Percentiles rank a stretch among this genome's conserved stretches.
Evolutionary conservation across 2,329 filamentous ascomycete species (phyloP).

Genomic region (Trichoderma pleuroti): DNA sequence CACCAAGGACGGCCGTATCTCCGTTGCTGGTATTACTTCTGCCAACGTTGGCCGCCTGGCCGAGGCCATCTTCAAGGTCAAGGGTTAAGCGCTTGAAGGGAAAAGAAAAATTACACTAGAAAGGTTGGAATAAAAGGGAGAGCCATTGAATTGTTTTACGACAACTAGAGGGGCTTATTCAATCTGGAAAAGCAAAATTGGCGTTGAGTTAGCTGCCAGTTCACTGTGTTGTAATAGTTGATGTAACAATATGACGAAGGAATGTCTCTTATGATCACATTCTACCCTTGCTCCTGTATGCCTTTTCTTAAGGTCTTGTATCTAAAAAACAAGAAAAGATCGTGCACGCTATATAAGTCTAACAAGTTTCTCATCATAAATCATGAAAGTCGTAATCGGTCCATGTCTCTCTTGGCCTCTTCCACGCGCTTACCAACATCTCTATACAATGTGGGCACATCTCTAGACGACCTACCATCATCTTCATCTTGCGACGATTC

Average conservation of each 20-base stretch:
- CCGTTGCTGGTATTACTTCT: conserved; percentile 77
- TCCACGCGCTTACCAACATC: conserved; percentile 49
- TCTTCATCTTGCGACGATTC: conserved; percentile 32
- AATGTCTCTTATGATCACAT: conserved; percentile 3
- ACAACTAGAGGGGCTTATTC: neutral
- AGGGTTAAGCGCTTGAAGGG: conserved; percentile 47
- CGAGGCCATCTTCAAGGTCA: conserved; percentile 81
- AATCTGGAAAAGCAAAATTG: neutral
- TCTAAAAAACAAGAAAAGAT: neutral
- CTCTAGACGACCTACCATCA: conserved; percentile 50
- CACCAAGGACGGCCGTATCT: conserved; percentile 87
- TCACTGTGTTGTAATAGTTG: conserved; percentile 1
- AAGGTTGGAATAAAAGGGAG: neutral
- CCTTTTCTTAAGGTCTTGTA: neutral
- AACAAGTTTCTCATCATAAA: neutral
- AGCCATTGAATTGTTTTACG: neutral
- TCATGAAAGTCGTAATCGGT: conserved; percentile 28
- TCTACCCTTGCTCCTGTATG: neutral
- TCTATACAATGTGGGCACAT: conserved; percentile 50
- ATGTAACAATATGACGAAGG: conserved; percentile 21
- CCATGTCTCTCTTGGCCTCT: conserved; percentile 48
- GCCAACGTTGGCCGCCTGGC: conserved; percentile 77
- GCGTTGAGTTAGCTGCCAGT: neutral
- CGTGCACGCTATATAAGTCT: neutral
- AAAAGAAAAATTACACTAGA: neutral